Conservation (phyloP, 208 protist genomes). For the Wallacemonas collosoma region DNA sequence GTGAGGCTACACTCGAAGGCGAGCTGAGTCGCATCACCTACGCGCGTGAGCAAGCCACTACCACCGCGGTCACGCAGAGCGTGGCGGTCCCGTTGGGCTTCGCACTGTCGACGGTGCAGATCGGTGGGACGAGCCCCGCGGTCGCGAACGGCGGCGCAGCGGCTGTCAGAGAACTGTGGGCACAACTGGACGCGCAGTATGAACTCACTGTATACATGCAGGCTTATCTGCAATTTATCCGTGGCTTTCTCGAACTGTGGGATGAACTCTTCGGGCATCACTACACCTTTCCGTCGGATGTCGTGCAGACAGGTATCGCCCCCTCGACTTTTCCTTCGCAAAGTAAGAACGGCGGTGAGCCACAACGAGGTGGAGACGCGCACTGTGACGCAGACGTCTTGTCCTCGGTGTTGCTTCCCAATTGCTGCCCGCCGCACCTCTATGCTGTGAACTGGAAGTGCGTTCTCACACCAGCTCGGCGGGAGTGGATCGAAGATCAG, state of each 20-base stretch:
- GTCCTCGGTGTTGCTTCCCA: neutral
- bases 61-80: neutral
- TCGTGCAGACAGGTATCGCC: conserved; percentile 12
- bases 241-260: conserved; percentile 60
- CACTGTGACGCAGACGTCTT: neutral
- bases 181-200: conserved; percentile 3
- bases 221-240: conserved; percentile 53
- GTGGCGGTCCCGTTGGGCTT: conserved; percentile 7
- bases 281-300: conserved; percentile 28
- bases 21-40: conserved; percentile 7
- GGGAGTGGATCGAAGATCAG: conserved; percentile 45
- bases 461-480: conserved; percentile 35
- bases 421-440: conserved; percentile 50
- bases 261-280: conserved; percentile 58
- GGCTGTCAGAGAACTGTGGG: neutral
- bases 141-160: neutral
- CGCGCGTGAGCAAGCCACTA: neutral
- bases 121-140: neutral
- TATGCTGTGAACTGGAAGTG: conserved; percentile 69
- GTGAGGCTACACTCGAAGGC: conserved; percentile 16
- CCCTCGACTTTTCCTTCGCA: neutral
- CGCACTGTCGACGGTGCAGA: conserved; percentile 9
- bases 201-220: conserved; percentile 35
- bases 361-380: conserved; percentile 19
- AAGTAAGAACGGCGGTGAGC: neutral